Base-by-base conservation (phyloP, 2,329 filamentous ascomycete species). In the Sclerotinia borealis region DNA sequence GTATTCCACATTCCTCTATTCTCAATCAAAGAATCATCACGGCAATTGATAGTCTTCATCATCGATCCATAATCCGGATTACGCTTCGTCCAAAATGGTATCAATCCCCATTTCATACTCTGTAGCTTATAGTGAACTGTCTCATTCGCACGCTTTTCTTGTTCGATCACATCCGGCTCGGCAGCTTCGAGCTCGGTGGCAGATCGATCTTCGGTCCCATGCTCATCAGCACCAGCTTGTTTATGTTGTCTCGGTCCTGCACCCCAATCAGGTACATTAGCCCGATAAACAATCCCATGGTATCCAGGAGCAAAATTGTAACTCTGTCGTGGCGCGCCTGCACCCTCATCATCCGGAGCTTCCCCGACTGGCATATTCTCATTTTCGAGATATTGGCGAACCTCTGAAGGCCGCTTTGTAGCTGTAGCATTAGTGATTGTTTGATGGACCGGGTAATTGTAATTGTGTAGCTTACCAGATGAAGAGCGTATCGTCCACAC, bases 231-330 rank as follows among this genome's bases (percentile, higher is more conserved):
- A 68, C 71, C 64, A 50, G 70, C 67, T 45, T 70, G 61, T 29
- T 69, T 66, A 61, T 66, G 67, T 36, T 63, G 64, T 59, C 62
- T 69, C 19, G 76, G 75, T 0, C 81, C 81, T 17, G 82, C 80
- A n/a, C 85, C 85, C 67, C 79, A 78, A 64, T 88, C 85, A 15
- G 86, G 81, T 7, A 83, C 82, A 59, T 92, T 85, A 39, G 91
- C 91, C 64, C 92, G 86, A 74, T 96, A 96, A 31, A 98, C 90
- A 29, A 95, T 80, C 39, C 95, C 93, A 72, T 89, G 83, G 66
- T 92, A 90, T 0, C 93, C 90, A 0, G 95, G 95, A 0, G 93
- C 92, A 73, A 99, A 96, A 75, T 98, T 98, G 78, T 96, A 96
- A 41, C 85, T 92, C 72, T 91, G 89, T 43, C 90, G 84, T 1